Conservation (phyloP, 2,329 filamentous ascomycete genomes). For the Alternaria sp. region DNA sequence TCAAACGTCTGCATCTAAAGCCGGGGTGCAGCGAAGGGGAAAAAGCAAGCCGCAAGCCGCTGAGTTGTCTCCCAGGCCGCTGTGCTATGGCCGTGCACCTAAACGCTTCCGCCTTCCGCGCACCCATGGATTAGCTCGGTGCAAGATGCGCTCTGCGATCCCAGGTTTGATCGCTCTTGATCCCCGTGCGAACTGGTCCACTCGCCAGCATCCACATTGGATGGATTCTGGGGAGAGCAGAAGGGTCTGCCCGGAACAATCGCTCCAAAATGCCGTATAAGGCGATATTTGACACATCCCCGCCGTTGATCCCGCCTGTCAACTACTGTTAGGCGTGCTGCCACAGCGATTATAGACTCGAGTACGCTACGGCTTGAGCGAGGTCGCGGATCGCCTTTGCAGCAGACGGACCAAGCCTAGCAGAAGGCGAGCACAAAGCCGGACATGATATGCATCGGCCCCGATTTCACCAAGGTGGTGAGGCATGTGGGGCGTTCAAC, state of each 20-base stretch:
- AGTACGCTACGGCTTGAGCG: constrained; percentile 19
- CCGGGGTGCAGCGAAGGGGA: constrained; percentile 35
- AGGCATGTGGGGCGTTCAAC: constrained; percentile 28
- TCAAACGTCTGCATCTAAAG: constrained; percentile 37
- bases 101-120: constrained; percentile 45
- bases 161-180: constrained; percentile 19
- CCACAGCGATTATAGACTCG: constrained; percentile 17
- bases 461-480: constrained; percentile 21
- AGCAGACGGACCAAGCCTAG: constrained; percentile 22
- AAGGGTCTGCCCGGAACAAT: constrained; percentile 17
- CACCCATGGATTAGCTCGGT: constrained; percentile 27
- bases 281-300: constrained; percentile 33
- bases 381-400: constrained; percentile 42
- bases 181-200: constrained; percentile 28
- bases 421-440: constrained; percentile 21
- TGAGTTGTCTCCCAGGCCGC: constrained; percentile 26
- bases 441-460: constrained; percentile 26
- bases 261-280: constrained; percentile 29
- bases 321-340: constrained; percentile 24
- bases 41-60: constrained; percentile 37
- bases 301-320: constrained; percentile 42
- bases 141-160: constrained; percentile 31
- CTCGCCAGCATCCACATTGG: constrained; percentile 19
- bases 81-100: constrained; percentile 35
- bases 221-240: constrained; percentile 23